Percentiles rank a stretch among this genome's conserved stretches.
Conservation (phyloP, 1,284 basidiomycete genomes). For the Thelephora terrestris region DNA sequence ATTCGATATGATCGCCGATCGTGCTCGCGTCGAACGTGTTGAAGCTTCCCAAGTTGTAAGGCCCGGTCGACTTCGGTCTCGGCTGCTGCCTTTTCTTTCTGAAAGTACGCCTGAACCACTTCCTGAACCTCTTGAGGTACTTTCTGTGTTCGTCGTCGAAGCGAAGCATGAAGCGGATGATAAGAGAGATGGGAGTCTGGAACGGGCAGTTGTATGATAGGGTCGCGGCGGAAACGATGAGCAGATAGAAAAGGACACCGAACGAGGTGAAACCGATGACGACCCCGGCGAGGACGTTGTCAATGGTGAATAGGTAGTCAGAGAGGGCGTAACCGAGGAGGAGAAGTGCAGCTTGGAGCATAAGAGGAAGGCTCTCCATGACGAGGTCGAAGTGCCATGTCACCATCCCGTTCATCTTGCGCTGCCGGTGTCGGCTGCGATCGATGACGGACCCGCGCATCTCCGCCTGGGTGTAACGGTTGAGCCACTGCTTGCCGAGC, state of each 20-base stretch:
- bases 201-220: constrained; percentile 3
- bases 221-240: neutral
- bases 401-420: constrained; percentile 1
- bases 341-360: constrained; percentile 3
- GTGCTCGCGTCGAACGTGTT: no score
- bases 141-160: neutral
- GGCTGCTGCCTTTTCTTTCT: no score
- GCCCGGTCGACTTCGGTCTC: no score
- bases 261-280: neutral
- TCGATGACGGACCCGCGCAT: constrained; percentile 1
- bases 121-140: neutral
- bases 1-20: neutral
- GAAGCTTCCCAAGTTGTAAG: no score
- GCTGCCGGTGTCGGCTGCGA: neutral
- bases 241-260: neutral
- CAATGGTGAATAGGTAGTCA: neutral
- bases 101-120: neutral
- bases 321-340: constrained; percentile 2
- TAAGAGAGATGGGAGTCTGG: constrained; percentile 3
- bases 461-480: constrained; percentile 1
- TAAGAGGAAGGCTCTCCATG: neutral
- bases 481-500: constrained; percentile 4
- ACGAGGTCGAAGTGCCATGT: constrained; percentile 3
- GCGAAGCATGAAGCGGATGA: neutral
- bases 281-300: neutral